These are phyloP conservation scores for Kuraishia molischiana DNA, from an alignment of 805 yeast species.

Conservation along the genomic window DNA sequence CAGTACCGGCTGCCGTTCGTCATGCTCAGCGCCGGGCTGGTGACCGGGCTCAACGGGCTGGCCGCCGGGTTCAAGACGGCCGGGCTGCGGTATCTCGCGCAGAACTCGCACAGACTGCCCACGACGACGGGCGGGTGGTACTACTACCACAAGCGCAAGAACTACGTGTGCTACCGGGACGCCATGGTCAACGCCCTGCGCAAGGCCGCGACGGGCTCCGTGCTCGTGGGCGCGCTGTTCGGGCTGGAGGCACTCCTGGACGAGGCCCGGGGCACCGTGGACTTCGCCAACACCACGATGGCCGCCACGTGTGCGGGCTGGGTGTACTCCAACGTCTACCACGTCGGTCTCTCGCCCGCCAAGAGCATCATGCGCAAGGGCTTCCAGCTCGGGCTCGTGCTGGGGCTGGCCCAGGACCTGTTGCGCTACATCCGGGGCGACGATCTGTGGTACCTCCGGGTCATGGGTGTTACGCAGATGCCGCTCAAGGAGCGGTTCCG, in stretches of 20 bases:
- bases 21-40: conserved; percentile 24
- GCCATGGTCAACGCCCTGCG: conserved; percentile 42
- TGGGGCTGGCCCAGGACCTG: conserved; percentile 62
- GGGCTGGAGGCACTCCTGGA: conserved; percentile 58
- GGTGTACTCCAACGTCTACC: conserved; percentile 34
- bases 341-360: conserved; percentile 33
- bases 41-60: conserved; percentile 48
- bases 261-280: conserved; percentile 37
- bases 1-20: conserved; percentile 32
- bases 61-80: conserved; percentile 46
- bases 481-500: not conserved
- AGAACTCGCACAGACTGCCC: conserved; percentile 78
- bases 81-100: conserved; percentile 57
- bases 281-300: conserved; percentile 51
- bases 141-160: conserved; percentile 75
- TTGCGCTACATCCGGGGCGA: conserved; percentile 51
- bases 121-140: conserved; percentile 78
- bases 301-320: conserved; percentile 46
- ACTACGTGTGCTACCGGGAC: conserved; percentile 55
- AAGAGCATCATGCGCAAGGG: conserved; percentile 39
- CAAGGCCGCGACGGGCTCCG: conserved; percentile 30
- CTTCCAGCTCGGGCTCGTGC: conserved; percentile 41
- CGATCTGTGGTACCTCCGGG: conserved; percentile 51
- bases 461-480: conserved; percentile 1
- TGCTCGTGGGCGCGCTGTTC: conserved; percentile 39